Evolutionary conservation across 2,329 filamentous ascomycete genomes (phyloP).

Genomic region (Coniochaeta prunicola): DNA sequence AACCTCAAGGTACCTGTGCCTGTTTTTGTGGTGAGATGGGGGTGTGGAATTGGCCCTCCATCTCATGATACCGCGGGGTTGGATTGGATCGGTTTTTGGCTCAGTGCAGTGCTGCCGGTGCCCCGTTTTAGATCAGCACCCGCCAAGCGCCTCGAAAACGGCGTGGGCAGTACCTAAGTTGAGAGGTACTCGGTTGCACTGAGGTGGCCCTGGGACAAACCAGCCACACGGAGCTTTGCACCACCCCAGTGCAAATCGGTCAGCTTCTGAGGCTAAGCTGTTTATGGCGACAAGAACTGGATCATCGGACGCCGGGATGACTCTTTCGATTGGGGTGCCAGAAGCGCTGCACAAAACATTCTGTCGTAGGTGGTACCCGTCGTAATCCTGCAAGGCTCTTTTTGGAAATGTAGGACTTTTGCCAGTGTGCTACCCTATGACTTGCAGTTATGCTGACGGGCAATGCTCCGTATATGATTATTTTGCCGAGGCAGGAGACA

Average conservation of each 20-base stretch:
- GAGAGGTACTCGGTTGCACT: too few relatives aligned
- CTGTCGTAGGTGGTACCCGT: neutral
- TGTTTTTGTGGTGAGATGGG: neutral
- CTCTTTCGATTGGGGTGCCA: neutral
- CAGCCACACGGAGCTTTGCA: neutral
- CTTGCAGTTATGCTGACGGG: neutral
- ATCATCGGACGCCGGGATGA: neutral
- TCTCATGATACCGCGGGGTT: neutral
- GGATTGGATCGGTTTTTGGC: constrained; percentile 1
- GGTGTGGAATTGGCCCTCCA: neutral
- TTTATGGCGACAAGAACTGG: neutral
- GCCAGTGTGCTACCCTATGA: neutral
- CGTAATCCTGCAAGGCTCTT: neutral
- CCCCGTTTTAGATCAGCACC: constrained; percentile 1
- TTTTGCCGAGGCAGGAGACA: neutral
- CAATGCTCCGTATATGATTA: neutral
- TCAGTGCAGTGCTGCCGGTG: neutral
- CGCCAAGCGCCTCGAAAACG: neutral
- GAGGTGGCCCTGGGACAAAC: neutral
- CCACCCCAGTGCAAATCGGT: neutral
- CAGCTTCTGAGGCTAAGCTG: neutral
- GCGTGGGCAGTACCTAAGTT: too few relatives aligned
- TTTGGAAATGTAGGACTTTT: neutral
- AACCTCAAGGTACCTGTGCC: neutral
- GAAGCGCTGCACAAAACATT: neutral